Base-by-base conservation (phyloP, 2,329 filamentous ascomycete genomes). In the Venturia carpophila region DNA sequence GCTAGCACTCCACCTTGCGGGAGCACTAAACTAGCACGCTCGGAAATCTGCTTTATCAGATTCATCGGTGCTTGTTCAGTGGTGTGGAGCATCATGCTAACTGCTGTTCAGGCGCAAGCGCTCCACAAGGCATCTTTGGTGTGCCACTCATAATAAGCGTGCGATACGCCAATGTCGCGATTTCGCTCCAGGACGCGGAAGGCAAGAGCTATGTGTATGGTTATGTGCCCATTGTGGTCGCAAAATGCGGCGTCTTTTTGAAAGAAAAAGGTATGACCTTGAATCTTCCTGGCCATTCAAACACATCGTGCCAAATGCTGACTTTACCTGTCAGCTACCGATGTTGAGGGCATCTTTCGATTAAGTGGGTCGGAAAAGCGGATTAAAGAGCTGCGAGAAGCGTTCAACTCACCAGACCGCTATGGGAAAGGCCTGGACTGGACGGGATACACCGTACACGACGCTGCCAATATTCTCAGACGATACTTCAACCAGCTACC, bases 141-240 rank as follows among this genome's bases (percentile, higher is more conserved):
- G 87, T 99, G 42, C 92, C 94, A 47, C 83, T 99, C 66, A 90
- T 92, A 71, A 87, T 92, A 73, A 97, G 93, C 78, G 97, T 99
- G 75, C 90, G 89, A 67, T 97, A 99, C 75, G 94, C 94, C 66
- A 99, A 97, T 73, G 94, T 99, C 67, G 94, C 94, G 68, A 99
- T 99, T 72, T 97, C 93, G 27, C 84, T 99, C 37, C 90, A 94
- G 69, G 92, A 97, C 74, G 91, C 93, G 69, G 84, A 94, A 69
- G 93, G 93, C 41, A 87, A 94, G 75, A 96, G 91, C 78, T 97
- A 96, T 76, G 97, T 97, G 64, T 99, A 97, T 75, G 94, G 94
- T 72, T 97, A 97, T 73, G 93, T 99, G 9, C 94, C 94, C 21
- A 97, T 99, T 69, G 93, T 99, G 55, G 93, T 99, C 64, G 94